These are phyloP conservation scores for Cyclostephanos invisitatus DNA, from an alignment of 108 stramenopile species.

Conservation along the genomic window DNA sequence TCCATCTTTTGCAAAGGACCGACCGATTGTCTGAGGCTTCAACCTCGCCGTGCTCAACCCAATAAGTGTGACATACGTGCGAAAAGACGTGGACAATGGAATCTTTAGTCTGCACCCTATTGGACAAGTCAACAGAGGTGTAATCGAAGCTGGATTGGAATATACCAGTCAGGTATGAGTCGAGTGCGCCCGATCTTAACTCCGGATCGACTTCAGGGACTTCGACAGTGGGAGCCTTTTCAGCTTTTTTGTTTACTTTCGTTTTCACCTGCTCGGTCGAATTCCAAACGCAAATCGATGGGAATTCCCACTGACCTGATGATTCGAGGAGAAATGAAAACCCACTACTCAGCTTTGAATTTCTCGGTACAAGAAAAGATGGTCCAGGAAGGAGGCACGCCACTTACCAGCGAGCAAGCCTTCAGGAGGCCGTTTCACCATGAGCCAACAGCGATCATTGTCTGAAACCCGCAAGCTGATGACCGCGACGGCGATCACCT, in stretches of 20 bases:
- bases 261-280: conserved; percentile 32
- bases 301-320: conserved; percentile 87
- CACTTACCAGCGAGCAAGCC: conserved; percentile 59
- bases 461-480: conserved; percentile 28
- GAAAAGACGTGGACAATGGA: conserved; percentile 79
- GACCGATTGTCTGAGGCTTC: neutral
- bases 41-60: conserved; percentile 51
- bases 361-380: neutral
- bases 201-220: conserved; percentile 38
- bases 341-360: neutral
- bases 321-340: neutral
- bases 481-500: conserved; percentile 77
- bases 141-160: conserved; percentile 2
- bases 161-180: conserved; percentile 32
- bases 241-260: conserved; percentile 37
- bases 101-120: conserved; percentile 18
- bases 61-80: conserved; percentile 80
- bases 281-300: conserved; percentile 58
- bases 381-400: neutral
- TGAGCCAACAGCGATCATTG: conserved; percentile 54
- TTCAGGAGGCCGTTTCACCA: conserved; percentile 68
- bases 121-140: neutral
- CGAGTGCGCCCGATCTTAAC: conserved; percentile 34
- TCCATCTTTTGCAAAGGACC: conserved; percentile 42
- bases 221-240: conserved; percentile 25